Percentiles rank a stretch among this genome's conserved stretches.
phyloP scores from a whole-genome alignment of 345 rosid species.

The Anacardium occidentale region DNA sequence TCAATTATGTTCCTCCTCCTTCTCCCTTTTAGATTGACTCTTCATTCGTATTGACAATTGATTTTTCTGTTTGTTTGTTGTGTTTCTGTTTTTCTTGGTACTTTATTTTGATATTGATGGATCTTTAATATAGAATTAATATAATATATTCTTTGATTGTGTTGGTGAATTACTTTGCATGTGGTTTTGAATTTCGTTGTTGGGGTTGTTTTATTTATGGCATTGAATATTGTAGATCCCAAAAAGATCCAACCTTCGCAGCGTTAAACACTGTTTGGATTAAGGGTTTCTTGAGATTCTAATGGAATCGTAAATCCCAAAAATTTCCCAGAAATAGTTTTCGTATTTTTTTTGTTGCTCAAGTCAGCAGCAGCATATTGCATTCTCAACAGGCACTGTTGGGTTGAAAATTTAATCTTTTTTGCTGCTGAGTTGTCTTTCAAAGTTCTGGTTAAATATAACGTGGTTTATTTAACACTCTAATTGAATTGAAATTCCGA shows the following conservation, averaged over 20 bases:
- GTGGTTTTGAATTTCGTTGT: neutral
- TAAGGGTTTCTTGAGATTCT: neutral
- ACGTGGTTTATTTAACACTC: too few species aligned
- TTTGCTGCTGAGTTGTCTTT: too few species aligned
- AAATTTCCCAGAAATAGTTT: too few species aligned
- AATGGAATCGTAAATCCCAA: too few species aligned
- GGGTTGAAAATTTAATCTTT: too few species aligned
- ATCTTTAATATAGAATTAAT: too few species aligned
- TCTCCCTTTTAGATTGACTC: slow-evolving; percentile 23
- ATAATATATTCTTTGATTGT: neutral
- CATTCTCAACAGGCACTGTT: too few species aligned
- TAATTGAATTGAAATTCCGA: neutral
- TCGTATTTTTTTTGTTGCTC: too few species aligned
- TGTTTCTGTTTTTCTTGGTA: neutral
- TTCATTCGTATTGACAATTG: neutral
- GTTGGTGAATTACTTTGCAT: neutral
- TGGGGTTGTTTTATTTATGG: neutral
- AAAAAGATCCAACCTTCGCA: neutral
- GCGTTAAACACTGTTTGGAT: neutral
- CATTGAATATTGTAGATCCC: neutral
- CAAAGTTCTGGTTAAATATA: too few species aligned
- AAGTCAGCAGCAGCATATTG: too few species aligned
- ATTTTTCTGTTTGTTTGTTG: neutral
- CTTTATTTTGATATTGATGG: too few species aligned
- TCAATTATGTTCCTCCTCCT: slow-evolving; percentile 46